Percentiles rank a stretch among this genome's conserved stretches.
Conservation (phyloP, 2,329 filamentous ascomycete genomes). For the Trematosphaeria pertusa region DNA sequence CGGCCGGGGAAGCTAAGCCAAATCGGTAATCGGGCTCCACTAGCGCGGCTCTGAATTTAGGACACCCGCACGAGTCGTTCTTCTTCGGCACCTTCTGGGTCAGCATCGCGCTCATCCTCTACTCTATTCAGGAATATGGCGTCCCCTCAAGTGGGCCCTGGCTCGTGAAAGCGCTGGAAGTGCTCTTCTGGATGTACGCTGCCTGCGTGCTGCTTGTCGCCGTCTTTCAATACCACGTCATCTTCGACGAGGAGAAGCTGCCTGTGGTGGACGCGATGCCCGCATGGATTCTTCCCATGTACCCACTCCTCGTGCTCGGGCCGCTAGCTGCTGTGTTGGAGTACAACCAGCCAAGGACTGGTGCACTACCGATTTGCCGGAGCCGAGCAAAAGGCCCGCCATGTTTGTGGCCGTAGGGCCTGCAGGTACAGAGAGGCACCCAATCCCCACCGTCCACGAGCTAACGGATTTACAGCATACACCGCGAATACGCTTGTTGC, state of each 20-base stretch:
- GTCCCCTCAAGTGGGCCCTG: conserved; percentile 63
- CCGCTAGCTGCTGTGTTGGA: conserved; percentile 45
- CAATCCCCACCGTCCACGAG: no score
- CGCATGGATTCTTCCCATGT: conserved; percentile 46
- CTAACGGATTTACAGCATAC: conserved; percentile 26
- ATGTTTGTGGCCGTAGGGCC: conserved; percentile 61
- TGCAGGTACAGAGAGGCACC: no score
- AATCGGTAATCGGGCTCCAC: no score
- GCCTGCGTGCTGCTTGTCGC: conserved; percentile 51
- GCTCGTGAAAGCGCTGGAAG: conserved; percentile 64
- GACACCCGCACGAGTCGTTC: conserved; percentile 72
- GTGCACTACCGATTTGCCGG: conserved; percentile 47
- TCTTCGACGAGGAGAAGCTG: conserved; percentile 80
- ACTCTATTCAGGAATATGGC: conserved; percentile 63
- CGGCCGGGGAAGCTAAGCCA: no score
- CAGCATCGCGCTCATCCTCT: conserved; percentile 57
- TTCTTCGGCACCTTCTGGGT: conserved; percentile 76
- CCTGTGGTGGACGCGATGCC: conserved; percentile 49
- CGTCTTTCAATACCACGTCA: conserved; percentile 98
- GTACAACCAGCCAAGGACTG: conserved; percentile 39
- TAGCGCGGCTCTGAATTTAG: no score
- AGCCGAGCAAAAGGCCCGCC: conserved; percentile 48
- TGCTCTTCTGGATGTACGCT: conserved; percentile 75
- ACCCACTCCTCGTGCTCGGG: conserved; percentile 47
- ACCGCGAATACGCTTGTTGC: conserved; percentile 40